These are phyloP conservation scores for Penicillium malachiteum DNA, from an alignment of 495 filamentous ascomycete species.

Conservation along the genomic window DNA sequence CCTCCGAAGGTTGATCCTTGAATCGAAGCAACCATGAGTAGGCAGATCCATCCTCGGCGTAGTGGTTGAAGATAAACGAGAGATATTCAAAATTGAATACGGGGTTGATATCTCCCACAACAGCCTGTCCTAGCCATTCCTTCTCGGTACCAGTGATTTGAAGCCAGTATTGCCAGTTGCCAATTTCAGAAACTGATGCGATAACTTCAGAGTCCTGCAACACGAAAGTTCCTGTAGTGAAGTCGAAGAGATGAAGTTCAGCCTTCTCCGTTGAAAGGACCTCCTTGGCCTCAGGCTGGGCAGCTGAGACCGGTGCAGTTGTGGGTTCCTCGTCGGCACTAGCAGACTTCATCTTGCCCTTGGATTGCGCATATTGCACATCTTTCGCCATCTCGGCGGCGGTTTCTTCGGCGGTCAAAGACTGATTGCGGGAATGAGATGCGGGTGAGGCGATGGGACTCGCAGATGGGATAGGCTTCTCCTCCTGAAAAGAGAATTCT, in stretches of 20 bases:
- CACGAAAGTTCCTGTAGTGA: slow-evolving; percentile 77
- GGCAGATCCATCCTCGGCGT: slow-evolving; percentile 79
- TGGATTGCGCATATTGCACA: slow-evolving; percentile 45
- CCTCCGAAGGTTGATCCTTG: slow-evolving; percentile 73
- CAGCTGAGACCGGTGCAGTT: slow-evolving; percentile 54
- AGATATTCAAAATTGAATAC: slow-evolving; percentile 98
- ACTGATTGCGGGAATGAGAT: slow-evolving; percentile 39
- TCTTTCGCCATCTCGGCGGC: slow-evolving; percentile 46
- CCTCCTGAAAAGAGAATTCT: slow-evolving; percentile 77
- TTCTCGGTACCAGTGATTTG: slow-evolving; percentile 75
- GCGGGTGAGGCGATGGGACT: slow-evolving; percentile 72
- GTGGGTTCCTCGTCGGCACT: slow-evolving; percentile 28
- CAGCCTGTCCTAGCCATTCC: slow-evolving; percentile 85
- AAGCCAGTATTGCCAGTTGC: slow-evolving; percentile 94
- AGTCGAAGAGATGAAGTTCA: slow-evolving; percentile 93
- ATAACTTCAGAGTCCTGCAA: slow-evolving; percentile 71
- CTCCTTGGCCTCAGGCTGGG: slow-evolving; percentile 67
- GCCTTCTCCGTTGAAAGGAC: slow-evolving; percentile 72
- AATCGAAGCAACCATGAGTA: slow-evolving; percentile 97
- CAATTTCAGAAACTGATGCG: slow-evolving; percentile 81
- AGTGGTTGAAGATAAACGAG: slow-evolving; percentile 99
- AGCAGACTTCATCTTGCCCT: slow-evolving; percentile 37
- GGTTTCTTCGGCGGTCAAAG: slow-evolving; percentile 35
- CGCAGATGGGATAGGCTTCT: slow-evolving; percentile 76
- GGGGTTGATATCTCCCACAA: slow-evolving; percentile 89